These are phyloP conservation scores for Sonneratia caseolaris DNA, from an alignment of 345 rosid genomes.

Conservation along the genomic window DNA sequence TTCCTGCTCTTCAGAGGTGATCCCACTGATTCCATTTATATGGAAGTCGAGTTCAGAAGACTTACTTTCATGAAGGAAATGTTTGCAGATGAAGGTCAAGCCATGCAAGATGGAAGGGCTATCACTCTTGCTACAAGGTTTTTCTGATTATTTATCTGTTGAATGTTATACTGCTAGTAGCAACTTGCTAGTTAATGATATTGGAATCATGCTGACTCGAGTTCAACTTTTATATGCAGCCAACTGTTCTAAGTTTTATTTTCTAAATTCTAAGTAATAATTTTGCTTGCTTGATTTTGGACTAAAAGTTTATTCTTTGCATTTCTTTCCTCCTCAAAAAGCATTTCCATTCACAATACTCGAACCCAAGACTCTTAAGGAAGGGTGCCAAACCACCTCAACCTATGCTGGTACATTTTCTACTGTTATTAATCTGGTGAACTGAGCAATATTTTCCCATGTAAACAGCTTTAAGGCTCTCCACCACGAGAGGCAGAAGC, in stretches of 20 bases:
- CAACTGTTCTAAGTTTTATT: too few species aligned
- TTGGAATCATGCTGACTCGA: too few species aligned
- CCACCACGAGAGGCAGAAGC: slow-evolving; percentile 55
- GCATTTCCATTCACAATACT: too few species aligned
- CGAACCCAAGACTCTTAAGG: too few species aligned
- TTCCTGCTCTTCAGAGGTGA: slow-evolving; percentile 91
- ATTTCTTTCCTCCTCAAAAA: too few species aligned
- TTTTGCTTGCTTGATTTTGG: too few species aligned
- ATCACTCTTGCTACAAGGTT: slow-evolving; percentile 71
- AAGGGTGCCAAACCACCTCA: too few species aligned
- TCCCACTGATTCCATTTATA: slow-evolving; percentile 78
- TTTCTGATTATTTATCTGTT: not conserved
- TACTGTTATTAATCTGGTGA: not conserved
- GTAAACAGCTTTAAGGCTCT: slow-evolving; percentile 57
- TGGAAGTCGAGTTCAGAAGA: slow-evolving; percentile 84
- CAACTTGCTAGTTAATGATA: too few species aligned
- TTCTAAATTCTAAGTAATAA: too few species aligned
- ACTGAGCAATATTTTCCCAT: slow-evolving; percentile 5
- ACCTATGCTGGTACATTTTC: not conserved
- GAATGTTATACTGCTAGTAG: too few species aligned
- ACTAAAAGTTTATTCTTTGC: too few species aligned
- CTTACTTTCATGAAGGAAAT: slow-evolving; percentile 79
- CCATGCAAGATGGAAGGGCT: slow-evolving; percentile 42
- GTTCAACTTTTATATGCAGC: too few species aligned
- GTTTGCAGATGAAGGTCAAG: slow-evolving; percentile 52